Evolutionary conservation across 192 early-diverging fungal genomes (phyloP).

Genomic region (Funneliformis mosseae): DNA sequence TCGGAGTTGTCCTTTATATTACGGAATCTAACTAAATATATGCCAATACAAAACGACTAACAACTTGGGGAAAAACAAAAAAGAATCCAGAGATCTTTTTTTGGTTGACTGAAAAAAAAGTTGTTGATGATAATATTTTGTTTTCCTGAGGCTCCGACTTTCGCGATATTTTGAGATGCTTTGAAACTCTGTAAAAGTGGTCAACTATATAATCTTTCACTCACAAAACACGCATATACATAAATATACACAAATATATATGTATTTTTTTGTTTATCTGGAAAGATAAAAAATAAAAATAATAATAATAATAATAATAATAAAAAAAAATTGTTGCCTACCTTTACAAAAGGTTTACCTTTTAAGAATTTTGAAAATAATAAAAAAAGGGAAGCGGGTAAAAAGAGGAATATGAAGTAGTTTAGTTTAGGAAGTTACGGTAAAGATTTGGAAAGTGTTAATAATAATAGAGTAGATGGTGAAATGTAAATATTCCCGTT

Average conservation of each 20-base stretch:
- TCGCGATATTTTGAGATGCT: background rate
- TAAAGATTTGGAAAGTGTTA: background rate
- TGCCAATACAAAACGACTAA: background rate
- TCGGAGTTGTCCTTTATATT: background rate
- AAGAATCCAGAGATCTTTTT: background rate
- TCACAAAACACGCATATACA: background rate
- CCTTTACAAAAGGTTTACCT: constrained; percentile 15
- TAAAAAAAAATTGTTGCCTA: background rate
- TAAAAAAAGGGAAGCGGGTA: background rate
- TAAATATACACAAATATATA: background rate
- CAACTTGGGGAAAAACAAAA: background rate
- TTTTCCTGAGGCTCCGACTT: too few relatives aligned
- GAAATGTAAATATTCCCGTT: background rate
- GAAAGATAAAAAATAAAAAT: background rate
- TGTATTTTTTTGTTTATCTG: background rate
- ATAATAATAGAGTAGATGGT: background rate
- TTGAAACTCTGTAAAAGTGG: background rate
- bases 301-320: too few relatives aligned
- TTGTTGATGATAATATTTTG: background rate
- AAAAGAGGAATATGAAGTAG: background rate
- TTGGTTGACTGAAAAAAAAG: background rate
- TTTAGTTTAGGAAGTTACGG: background rate
- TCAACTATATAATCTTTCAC: background rate
- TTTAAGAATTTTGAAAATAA: background rate
- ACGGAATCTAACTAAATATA: background rate